A percentile compares a stretch with the other conserved stretches of the same genome.
Evolutionary conservation across 768 basidiomycete species (phyloP).

Genomic region (Lanmaoa rubissima): DNA sequence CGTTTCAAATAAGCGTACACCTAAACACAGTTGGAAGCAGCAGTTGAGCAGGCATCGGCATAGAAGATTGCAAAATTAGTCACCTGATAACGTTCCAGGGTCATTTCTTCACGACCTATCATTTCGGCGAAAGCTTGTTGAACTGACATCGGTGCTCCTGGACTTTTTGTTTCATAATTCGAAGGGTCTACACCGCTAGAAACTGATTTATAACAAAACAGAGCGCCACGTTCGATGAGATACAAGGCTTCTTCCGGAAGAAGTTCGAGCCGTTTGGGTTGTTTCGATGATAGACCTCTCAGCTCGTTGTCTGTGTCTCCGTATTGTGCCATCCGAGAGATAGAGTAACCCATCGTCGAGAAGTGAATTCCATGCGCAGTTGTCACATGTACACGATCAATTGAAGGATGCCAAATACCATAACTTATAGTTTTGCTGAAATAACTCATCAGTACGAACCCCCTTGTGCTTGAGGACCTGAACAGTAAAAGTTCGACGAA

Average conservation of each 20-base stretch:
- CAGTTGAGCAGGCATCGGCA: not conserved
- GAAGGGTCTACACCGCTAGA: conserved; percentile 22
- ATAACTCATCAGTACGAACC: not conserved
- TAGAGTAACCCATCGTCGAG: conserved; percentile 76
- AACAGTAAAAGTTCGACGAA: conserved; percentile 30
- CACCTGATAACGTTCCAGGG: conserved; percentile 88
- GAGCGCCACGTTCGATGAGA: conserved; percentile 83
- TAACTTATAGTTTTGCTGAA: conserved; percentile 75
- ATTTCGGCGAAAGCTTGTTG: conserved; percentile 88
- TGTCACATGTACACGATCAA: conserved; percentile 65
- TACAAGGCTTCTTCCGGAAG: conserved; percentile 96
- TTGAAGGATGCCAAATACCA: conserved; percentile 71
- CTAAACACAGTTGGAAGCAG: conserved; percentile 39
- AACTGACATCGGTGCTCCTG: conserved; percentile 80
- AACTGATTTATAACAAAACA: conserved; percentile 76
- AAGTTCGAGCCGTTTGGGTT: conserved; percentile 72
- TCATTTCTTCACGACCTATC: conserved; percentile 75
- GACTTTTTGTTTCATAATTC: conserved; percentile 38
- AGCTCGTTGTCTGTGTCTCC: conserved; percentile 27
- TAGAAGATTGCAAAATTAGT: conserved; percentile 10
- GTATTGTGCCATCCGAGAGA: conserved; percentile 43
- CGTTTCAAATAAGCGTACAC: conserved; percentile 92
- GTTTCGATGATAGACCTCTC: conserved; percentile 31
- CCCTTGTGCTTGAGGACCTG: not conserved
- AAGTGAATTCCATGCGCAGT: conserved; percentile 83